Percentiles rank a stretch among this genome's conserved stretches.
Evolutionary conservation across 768 basidiomycete genomes (phyloP).

Genomic region (Rubroboletus pulcherrimus): DNA sequence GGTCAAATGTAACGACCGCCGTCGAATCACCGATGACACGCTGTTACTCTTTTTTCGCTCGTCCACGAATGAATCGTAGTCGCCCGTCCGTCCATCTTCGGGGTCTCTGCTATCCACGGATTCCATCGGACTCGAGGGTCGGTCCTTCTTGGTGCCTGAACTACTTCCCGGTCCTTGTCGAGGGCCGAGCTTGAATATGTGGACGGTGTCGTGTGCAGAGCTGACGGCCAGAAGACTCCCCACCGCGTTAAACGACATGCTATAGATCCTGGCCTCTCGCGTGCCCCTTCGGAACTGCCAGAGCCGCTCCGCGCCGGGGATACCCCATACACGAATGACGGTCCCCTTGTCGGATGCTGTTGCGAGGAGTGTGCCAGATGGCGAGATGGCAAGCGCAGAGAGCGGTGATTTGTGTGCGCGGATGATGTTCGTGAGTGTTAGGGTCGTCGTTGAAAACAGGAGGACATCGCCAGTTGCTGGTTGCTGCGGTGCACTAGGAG

Average conservation of each 20-base stretch:
- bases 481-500: constrained; percentile 42
- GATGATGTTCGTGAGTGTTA: constrained; percentile 92
- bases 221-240: constrained; percentile 85
- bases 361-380: constrained; percentile 84
- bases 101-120: constrained; percentile 63
- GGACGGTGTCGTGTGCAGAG: constrained; percentile 91
- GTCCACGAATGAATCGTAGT: constrained; percentile 85
- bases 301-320: constrained; percentile 88
- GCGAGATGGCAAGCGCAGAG: constrained; percentile 81
- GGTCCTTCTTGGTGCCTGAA: constrained; percentile 21
- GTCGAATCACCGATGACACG: constrained; percentile 61
- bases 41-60: constrained; percentile 59
- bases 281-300: constrained; percentile 95
- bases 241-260: constrained; percentile 80
- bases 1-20: constrained; percentile 71
- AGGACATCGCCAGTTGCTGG: constrained; percentile 76
- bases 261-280: constrained; percentile 80
- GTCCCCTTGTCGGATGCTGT: constrained; percentile 95
- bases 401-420: constrained; percentile 96
- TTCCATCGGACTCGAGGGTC: constrained; percentile 57
- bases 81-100: constrained; percentile 53
- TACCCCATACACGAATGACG: constrained; percentile 90
- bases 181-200: constrained; percentile 85
- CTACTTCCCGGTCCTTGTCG: constrained; percentile 25
- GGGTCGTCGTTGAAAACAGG: constrained; percentile 88